Base-by-base conservation (phyloP, 331 rosid genomes). In the Quercus phellos region DNA sequence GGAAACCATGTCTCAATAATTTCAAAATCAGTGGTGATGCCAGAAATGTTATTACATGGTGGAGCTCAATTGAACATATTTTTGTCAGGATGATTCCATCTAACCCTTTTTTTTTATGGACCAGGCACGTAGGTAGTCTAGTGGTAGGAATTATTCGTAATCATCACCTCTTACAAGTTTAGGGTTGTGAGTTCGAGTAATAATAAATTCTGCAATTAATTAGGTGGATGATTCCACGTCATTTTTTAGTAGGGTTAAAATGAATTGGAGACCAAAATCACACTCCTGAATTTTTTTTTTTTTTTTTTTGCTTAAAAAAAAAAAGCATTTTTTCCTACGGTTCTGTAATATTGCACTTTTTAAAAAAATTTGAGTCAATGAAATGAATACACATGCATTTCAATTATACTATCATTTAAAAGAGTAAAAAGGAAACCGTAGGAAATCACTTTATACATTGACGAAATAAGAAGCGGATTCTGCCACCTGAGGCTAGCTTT, bases 401-500 rank as follows among this genome's bases (percentile, higher is more conserved):
- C 46, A 18, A 8, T 14, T 64, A 11, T 29, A 64, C 70, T 16
- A 29, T 16, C 24, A 27, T 7, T 2, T 2, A 30, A 13, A 22
- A 4, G 30, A 24, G 27, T 1, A 61, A 27, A 13, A 26, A 14
- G 29, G 68, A 26, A 61, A 61, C 29, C 4, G 66, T 26, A 14
- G 19, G 42, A 61, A 61, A 61, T 26, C 35, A 13, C 38, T 61
- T 13, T 61, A 13, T 11, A 11, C 14, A 13, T 4, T 8, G 42
- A 64, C 12, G 34, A 64, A 64, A 16, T 30, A 64, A 64, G 70
- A 64, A 64, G 67, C 70, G 32, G 70, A 64, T 64, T 64, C 46
- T 17, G 46, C 46, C 24, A 64, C 13, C 22, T 6, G 70, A 30
- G 43, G 70, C 24, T 42, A 64, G 22, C 70, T 64, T 64, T 64